phyloP scores from a whole-genome alignment of 129 eudicot species.

The Arctium lappa region DNA sequence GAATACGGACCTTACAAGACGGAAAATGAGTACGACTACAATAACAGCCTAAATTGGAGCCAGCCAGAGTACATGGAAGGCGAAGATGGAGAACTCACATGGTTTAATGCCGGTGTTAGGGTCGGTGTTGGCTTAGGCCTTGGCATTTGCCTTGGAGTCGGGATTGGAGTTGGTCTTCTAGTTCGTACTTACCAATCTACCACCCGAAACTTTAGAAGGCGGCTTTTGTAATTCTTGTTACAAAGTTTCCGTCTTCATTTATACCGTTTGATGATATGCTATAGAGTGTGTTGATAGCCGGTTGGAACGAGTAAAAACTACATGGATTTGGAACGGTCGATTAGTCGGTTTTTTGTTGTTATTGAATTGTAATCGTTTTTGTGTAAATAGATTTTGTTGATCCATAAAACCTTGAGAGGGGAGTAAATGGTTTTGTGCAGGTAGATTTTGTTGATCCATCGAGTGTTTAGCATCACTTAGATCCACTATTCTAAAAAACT shows the following conservation, averaged over 20 bases:
- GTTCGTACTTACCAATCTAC: constrained; percentile 82
- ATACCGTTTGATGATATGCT: constrained; percentile 6
- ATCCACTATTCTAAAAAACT: no score
- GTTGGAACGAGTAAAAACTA: constrained; percentile 23
- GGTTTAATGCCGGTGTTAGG: constrained; percentile 88
- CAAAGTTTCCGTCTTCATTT: neutral
- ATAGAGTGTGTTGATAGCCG: constrained; percentile 32
- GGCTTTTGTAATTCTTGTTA: constrained; percentile 41
- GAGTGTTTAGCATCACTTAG: neutral
- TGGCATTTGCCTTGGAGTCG: constrained; percentile 80
- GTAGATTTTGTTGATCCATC: neutral
- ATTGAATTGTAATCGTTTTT: neutral
- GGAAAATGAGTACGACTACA: constrained; percentile 53
- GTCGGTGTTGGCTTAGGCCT: constrained; percentile 91
- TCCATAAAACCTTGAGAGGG: neutral
- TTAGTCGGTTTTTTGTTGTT: neutral
- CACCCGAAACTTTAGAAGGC: constrained; percentile 60
- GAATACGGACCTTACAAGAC: constrained; percentile 60
- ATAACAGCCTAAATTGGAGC: constrained; percentile 45
- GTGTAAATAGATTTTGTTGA: constrained; percentile 27
- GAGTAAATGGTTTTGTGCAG: constrained; percentile 26
- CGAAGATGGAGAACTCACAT: constrained; percentile 87
- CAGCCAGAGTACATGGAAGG: constrained; percentile 58
- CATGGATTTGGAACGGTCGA: constrained; percentile 2
- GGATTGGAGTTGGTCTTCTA: constrained; percentile 79